A percentile compares a stretch with the other conserved stretches of the same genome.
Conservation (phyloP, 2,329 filamentous ascomycete species). For the Penicillium corylophilum region DNA sequence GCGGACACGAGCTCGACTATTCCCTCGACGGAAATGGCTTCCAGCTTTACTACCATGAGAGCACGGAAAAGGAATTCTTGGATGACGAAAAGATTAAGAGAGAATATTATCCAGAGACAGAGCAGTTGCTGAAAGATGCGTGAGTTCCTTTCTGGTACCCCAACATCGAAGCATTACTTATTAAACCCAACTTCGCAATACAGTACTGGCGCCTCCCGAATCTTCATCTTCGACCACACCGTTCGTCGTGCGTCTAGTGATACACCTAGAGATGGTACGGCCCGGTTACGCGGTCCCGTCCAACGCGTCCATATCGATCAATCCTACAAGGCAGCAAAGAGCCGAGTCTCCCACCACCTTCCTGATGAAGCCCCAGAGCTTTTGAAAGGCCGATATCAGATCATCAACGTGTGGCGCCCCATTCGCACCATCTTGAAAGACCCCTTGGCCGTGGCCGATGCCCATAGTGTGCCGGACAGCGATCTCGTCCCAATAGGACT, state of each 20-base stretch:
- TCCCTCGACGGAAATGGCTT: constrained; percentile 50
- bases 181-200: background rate
- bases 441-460: constrained; percentile 56
- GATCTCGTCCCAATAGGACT: constrained; percentile 52
- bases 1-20: constrained; percentile 45
- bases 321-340: constrained; percentile 45
- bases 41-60: constrained; percentile 43
- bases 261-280: constrained; percentile 28
- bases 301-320: constrained; percentile 55
- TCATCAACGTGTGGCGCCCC: constrained; percentile 55
- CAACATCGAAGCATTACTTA: background rate
- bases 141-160: constrained; percentile 13
- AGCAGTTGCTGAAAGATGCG: constrained; percentile 47
- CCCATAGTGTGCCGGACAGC: constrained; percentile 49
- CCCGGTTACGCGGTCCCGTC: constrained; percentile 45
- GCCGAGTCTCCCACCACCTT: constrained; percentile 47
- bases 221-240: constrained; percentile 54
- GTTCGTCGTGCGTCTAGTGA: constrained; percentile 42
- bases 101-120: constrained; percentile 49
- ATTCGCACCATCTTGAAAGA: constrained; percentile 53
- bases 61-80: constrained; percentile 39
- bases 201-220: constrained; percentile 43
- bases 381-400: constrained; percentile 47
- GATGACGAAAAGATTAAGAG: constrained; percentile 43
- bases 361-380: constrained; percentile 45